Evolutionary conservation across 345 rosid genomes (phyloP).

Genomic region (Eucalyptus cladocalyx): DNA sequence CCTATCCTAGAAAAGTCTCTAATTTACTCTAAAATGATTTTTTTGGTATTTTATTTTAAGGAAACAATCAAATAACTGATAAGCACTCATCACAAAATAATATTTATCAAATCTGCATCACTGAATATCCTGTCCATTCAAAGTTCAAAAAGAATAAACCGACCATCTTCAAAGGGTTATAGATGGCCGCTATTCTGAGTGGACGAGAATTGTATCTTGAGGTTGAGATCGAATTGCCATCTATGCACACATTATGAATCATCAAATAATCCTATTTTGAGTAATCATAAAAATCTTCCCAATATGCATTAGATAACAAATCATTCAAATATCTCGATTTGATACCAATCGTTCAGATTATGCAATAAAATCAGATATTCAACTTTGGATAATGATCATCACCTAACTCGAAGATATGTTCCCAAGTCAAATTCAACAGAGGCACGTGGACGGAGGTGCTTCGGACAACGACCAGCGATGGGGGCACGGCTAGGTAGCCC

Average conservation of each 20-base stretch:
- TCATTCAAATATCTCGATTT: background rate
- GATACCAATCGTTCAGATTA: background rate
- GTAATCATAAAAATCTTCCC: background rate
- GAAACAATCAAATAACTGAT: background rate
- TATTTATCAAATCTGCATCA: too few species aligned
- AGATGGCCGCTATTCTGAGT: rapidly evolving
- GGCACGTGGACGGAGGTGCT: background rate
- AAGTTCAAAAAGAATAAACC: too few species aligned
- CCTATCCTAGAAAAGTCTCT: background rate
- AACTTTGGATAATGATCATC: background rate
- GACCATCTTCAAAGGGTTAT: background rate
- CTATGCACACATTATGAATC: background rate
- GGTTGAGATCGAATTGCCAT: background rate
- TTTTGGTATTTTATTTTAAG: background rate
- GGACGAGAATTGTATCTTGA: background rate
- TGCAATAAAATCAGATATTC: background rate
- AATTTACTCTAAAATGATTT: background rate
- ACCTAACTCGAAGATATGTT: background rate
- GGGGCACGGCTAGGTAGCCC: background rate
- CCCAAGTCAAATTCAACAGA: background rate
- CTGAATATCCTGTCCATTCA: background rate
- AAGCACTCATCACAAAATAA: background rate
- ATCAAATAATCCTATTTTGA: background rate
- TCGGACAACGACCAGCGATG: background rate
- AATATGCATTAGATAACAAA: background rate